Conservation (phyloP, 148 eudicot species). For the Cornus suecica region DNA sequence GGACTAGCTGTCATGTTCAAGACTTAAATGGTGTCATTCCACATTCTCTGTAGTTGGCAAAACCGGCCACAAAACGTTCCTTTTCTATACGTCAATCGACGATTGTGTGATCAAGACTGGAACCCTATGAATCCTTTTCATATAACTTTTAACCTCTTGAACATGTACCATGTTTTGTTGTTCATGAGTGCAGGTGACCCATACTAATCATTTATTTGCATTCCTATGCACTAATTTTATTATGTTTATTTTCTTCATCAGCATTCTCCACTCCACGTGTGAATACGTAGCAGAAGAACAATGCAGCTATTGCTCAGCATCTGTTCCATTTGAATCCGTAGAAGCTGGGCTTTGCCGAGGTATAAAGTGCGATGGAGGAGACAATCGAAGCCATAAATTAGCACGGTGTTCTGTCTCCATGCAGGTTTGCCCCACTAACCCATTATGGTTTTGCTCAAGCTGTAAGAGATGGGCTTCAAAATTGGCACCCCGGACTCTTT, state of each 20-base stretch:
- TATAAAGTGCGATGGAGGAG: slow-evolving; percentile 18
- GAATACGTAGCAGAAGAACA: slow-evolving; percentile 44
- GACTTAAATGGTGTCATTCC: background rate
- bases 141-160: background rate
- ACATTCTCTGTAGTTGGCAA: background rate
- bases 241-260: slow-evolving; percentile 13
- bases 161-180: background rate
- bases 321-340: slow-evolving; percentile 62
- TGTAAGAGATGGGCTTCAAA: slow-evolving; percentile 60
- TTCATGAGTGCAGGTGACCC: background rate
- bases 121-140: too few species aligned
- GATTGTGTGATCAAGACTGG: background rate
- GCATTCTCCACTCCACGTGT: slow-evolving; percentile 27
- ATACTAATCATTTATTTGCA: background rate
- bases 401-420: slow-evolving; percentile 68
- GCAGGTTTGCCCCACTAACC: slow-evolving; percentile 67
- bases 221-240: background rate
- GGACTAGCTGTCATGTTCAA: background rate
- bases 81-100: background rate
- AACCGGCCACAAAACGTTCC: background rate
- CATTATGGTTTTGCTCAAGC: slow-evolving; percentile 74
- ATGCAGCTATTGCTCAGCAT: slow-evolving; percentile 63
- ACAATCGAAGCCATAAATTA: slow-evolving; percentile 50
- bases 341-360: slow-evolving; percentile 63
- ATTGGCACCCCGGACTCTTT: slow-evolving; percentile 54